Evolutionary conservation across 208 protist genomes (phyloP).

Genomic region (Leishmania martiniquensis): DNA sequence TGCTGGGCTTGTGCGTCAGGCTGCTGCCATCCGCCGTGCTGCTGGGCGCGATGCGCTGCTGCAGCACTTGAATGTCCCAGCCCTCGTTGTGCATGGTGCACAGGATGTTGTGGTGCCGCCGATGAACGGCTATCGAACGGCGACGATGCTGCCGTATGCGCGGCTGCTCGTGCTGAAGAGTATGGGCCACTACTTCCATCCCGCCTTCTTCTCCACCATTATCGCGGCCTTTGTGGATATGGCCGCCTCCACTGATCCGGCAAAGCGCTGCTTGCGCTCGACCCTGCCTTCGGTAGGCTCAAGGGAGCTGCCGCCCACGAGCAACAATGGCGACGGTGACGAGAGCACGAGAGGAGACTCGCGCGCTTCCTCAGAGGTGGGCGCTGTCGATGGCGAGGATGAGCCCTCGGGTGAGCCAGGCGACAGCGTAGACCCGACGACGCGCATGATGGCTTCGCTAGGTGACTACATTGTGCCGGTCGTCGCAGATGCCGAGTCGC

Average conservation of each 20-base stretch:
- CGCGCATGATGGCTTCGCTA: slow-evolving; percentile 46
- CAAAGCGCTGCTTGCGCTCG: not conserved
- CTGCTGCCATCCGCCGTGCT: slow-evolving; percentile 58
- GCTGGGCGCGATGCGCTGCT: slow-evolving; percentile 54
- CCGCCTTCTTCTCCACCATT: slow-evolving; percentile 68
- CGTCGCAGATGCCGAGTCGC: slow-evolving; percentile 29
- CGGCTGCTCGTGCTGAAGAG: slow-evolving; percentile 66
- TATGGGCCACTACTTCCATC: slow-evolving; percentile 90
- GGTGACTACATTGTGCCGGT: slow-evolving; percentile 35
- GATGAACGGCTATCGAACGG: slow-evolving; percentile 75
- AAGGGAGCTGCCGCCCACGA: not conserved
- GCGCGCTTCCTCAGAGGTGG: not conserved
- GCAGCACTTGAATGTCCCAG: slow-evolving; percentile 41
- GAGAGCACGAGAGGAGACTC: not conserved
- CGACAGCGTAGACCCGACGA: slow-evolving; percentile 13
- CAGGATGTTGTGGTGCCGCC: slow-evolving; percentile 78
- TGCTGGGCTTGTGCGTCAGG: slow-evolving; percentile 69
- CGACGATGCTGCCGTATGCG: slow-evolving; percentile 53
- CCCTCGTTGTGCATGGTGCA: slow-evolving; percentile 74
- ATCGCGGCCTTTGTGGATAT: slow-evolving; percentile 42
- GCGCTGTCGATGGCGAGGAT: not conserved
- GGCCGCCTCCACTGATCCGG: slow-evolving; percentile 33
- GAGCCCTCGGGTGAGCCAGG: not conserved
- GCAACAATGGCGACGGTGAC: not conserved
- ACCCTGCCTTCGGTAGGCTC: slow-evolving; percentile 6